Base-by-base conservation (phyloP, 768 basidiomycete species). In the Boletus tomentosulus region DNA sequence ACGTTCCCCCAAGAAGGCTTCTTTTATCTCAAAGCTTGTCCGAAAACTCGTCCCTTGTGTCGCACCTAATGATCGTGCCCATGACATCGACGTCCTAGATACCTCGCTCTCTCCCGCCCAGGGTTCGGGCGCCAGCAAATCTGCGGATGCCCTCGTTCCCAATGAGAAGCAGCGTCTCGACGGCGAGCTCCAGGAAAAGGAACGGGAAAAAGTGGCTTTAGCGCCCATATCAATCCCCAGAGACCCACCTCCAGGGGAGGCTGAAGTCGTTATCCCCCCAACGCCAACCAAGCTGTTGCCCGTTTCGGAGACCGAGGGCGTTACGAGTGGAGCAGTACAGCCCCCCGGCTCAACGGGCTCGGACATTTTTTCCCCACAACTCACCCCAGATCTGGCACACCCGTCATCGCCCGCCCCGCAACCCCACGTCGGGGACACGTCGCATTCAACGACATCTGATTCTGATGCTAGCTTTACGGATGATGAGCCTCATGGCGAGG, bases 251-350 rank as follows among this genome's bases (percentile, higher is more conserved):
- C 46, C 67, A n/a, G 22, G 24, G 11, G 77, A 76, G 51, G 65
- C 58, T 15, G 73, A 77, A 11, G 64, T 78, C 50, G 38, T 78
- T 46, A 60, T 78, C 4, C 77, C 81, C 16, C 77, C 82, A 30
- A 78, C 79, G 2, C 80, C 81, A 12, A 76, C 76, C 15, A 74
- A 66, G 15, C 66, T 78, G 56, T 61, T 81, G 6, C 82, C 90
- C 7, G 73, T 76, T 25, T 81, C 84, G 9, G 92, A 94, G 72
- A 92, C 92, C 7, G 92, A 86, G 56, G 92, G 89, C 13, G 76
- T 97, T 59, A 90, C 89, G 10, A 92, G 91, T n/a, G 88, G 92
- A 31, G 90, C 91, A 42, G 94, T 96, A 24, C 90, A 94, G 63
- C 81, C 92, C 3, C 93, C 95, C 13, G 93, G 93, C 31, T 90